Evolutionary conservation across 371 early-diverging fungal species (phyloP).

Genomic region (Catenaria anguillulae): DNA sequence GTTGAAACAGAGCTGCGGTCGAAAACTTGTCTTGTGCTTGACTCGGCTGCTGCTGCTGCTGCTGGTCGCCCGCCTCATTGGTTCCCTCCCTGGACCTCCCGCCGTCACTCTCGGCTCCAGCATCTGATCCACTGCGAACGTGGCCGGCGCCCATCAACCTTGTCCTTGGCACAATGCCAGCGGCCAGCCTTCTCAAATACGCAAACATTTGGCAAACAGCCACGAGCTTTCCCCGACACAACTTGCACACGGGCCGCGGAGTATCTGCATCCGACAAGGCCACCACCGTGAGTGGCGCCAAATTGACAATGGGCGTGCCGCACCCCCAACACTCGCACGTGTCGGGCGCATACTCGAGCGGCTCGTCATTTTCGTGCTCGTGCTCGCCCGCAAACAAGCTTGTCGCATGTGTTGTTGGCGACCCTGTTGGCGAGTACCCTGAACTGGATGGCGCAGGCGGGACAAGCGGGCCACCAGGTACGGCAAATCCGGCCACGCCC

Average conservation of each 20-base stretch:
- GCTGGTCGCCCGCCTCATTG: no score
- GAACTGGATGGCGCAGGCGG: not conserved
- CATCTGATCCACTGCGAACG: no score
- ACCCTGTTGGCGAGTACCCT: no score
- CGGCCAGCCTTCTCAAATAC: not conserved
- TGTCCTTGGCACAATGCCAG: not conserved
- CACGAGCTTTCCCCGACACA: not conserved
- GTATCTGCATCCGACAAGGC: not conserved
- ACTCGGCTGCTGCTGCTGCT: no score
- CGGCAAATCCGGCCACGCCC: not conserved
- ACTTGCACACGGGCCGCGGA: not conserved
- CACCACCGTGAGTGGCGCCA: not conserved
- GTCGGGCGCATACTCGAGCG: not conserved
- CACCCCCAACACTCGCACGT: slow-evolving; percentile 1
- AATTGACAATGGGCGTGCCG: not conserved
- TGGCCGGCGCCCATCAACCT: no score
- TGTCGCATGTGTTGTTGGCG: no score
- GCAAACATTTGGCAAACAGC: not conserved
- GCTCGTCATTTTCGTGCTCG: not conserved
- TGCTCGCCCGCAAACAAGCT: no score
- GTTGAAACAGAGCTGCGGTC: not conserved
- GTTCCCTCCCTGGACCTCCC: no score
- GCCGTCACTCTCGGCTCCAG: no score
- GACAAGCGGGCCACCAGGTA: no score
- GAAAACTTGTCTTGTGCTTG: no score